A percentile compares a stretch with the other conserved stretches of the same genome.
These are phyloP conservation scores for Venturia carpophila DNA, from an alignment of 2,329 filamentous ascomycete species.

Conservation along the genomic window DNA sequence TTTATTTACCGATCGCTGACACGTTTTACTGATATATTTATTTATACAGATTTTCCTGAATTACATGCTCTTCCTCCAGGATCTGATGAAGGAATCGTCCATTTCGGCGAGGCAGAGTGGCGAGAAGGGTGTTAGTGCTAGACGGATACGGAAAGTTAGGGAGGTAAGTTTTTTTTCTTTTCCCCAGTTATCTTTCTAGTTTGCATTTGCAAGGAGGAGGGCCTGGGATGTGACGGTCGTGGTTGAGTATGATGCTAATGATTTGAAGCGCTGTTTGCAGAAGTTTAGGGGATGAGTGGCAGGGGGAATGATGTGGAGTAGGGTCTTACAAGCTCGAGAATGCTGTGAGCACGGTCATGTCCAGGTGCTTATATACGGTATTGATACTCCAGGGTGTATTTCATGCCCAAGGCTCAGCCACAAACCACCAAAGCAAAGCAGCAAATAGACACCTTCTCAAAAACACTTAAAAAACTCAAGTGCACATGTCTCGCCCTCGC, in stretches of 20 bases:
- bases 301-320: not conserved
- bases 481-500: too few species aligned
- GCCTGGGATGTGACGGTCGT: not conserved
- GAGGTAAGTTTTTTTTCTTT: constrained; percentile 46
- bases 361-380: not conserved
- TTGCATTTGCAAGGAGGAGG: not conserved
- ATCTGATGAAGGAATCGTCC: constrained; percentile 69
- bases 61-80: constrained; percentile 72
- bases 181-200: not conserved
- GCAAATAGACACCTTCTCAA: too few species aligned
- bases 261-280: constrained; percentile 5
- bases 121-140: constrained; percentile 65
- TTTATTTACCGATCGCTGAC: too few species aligned
- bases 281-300: constrained; percentile 10
- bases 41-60: constrained; percentile 65
- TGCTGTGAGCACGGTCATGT: not conserved
- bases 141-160: constrained; percentile 69
- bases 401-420: not conserved
- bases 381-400: not conserved
- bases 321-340: not conserved
- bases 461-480: too few species aligned
- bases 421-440: too few species aligned
- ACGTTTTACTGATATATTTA: too few species aligned
- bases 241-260: not conserved
- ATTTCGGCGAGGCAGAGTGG: constrained; percentile 68